Conservation (phyloP, 768 basidiomycete species). For the Porphyrellus cyaneotinctus region DNA sequence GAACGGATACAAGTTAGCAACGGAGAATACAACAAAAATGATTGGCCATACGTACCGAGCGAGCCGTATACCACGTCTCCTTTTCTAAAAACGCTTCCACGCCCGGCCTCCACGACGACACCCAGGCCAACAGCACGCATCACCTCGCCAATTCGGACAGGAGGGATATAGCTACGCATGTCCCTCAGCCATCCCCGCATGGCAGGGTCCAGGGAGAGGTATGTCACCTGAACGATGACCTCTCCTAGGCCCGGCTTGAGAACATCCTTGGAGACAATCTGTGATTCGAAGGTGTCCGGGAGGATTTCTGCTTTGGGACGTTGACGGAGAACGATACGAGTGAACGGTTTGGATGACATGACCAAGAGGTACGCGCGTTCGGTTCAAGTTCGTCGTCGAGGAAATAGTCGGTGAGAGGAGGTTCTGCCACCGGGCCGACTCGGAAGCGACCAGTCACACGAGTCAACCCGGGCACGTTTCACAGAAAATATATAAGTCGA, state of each 20-base stretch:
- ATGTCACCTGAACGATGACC: slow-evolving; percentile 74
- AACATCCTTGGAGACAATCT: slow-evolving; percentile 45
- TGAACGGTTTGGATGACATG: slow-evolving; percentile 40
- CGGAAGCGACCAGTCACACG: too few species aligned
- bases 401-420: too few species aligned
- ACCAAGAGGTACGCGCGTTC: too few species aligned
- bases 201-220: slow-evolving; percentile 81
- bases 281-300: slow-evolving; percentile 67
- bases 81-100: slow-evolving; percentile 47
- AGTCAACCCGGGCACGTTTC: too few species aligned
- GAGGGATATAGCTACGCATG: slow-evolving; percentile 63
- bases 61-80: slow-evolving; percentile 69
- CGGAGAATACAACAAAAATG: background rate
- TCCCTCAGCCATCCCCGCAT: slow-evolving; percentile 84
- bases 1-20: background rate
- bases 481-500: too few species aligned
- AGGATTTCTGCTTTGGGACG: slow-evolving; percentile 68
- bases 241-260: slow-evolving; percentile 51
- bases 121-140: slow-evolving; percentile 78
- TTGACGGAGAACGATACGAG: slow-evolving; percentile 69
- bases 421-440: too few species aligned
- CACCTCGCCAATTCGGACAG: slow-evolving; percentile 68
- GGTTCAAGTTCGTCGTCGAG: too few species aligned
- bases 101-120: slow-evolving; percentile 56
- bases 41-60: slow-evolving; percentile 45